Conservation (phyloP, 805 yeast species). For the Saccharomycopsis schoenii region DNA sequence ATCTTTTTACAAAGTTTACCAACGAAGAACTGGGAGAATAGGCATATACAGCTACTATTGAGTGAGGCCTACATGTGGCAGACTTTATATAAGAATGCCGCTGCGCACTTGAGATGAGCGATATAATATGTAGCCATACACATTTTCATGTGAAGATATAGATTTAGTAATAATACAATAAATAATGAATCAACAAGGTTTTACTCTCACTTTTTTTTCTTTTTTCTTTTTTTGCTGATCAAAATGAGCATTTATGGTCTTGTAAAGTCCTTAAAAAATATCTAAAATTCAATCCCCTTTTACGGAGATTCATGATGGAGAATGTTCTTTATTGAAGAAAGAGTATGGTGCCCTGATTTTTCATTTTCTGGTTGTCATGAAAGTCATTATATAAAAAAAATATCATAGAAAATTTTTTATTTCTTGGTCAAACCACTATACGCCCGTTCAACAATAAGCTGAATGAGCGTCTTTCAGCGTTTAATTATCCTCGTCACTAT, state of each 20-base stretch:
- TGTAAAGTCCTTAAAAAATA: neutral
- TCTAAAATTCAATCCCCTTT: neutral
- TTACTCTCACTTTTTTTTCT: neutral
- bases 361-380: neutral
- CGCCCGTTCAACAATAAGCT: neutral
- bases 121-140: neutral
- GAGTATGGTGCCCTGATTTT: too few species aligned
- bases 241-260: neutral
- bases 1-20: conserved; percentile 88
- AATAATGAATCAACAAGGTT: neutral
- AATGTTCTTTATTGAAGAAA: too few species aligned
- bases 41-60: conserved; percentile 80
- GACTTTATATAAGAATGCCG: conserved; percentile 77
- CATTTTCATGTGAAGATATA: neutral
- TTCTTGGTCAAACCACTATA: neutral
- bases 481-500: neutral
- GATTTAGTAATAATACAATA: neutral
- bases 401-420: neutral
- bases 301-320: neutral
- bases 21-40: conserved; percentile 74
- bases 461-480: neutral
- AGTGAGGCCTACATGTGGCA: conserved; percentile 98
- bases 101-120: conserved; percentile 59
- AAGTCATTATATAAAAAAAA: neutral
- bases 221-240: too few species aligned